Evolutionary conservation across 768 basidiomycete genomes (phyloP).

Genomic region (Paxillus ammoniavirescens): DNA sequence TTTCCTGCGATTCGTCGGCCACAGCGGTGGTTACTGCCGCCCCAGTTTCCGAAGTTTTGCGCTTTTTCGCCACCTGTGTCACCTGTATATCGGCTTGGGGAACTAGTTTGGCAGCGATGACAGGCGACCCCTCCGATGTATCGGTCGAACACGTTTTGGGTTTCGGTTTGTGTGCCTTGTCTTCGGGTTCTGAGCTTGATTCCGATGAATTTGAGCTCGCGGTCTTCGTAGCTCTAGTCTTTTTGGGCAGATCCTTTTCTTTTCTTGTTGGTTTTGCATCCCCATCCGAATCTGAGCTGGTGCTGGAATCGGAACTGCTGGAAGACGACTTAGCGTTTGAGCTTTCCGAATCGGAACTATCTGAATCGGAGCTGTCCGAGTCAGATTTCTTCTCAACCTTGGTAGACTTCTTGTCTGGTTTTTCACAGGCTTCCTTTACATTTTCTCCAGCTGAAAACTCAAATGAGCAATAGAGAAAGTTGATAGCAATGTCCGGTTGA

Average conservation of each 20-base stretch:
- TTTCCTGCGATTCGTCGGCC: slow-evolving; percentile 14
- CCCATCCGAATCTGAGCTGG: slow-evolving; percentile 11
- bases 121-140: neutral
- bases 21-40: slow-evolving; percentile 47
- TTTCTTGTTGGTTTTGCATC: slow-evolving; percentile 3
- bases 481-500: slow-evolving; percentile 1
- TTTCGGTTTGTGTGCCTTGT: slow-evolving; percentile 4
- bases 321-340: slow-evolving; percentile 8
- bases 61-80: slow-evolving; percentile 54
- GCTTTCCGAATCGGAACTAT: slow-evolving; percentile 10
- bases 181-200: slow-evolving; percentile 30
- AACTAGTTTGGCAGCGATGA: neutral
- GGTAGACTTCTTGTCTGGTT: slow-evolving; percentile 3
- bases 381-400: slow-evolving; percentile 4
- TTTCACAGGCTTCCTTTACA: neutral
- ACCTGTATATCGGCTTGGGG: slow-evolving; percentile 1
- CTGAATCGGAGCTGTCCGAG: slow-evolving; percentile 17
- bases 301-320: slow-evolving; percentile 13
- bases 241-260: neutral
- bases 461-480: neutral
- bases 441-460: slow-evolving; percentile 13
- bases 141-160: neutral
- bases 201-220: slow-evolving; percentile 11
- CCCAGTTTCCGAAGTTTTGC: slow-evolving; percentile 51
- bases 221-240: neutral